Base-by-base conservation (phyloP, 129 eudicot genomes). In the Gnaphalium uliginosum region DNA sequence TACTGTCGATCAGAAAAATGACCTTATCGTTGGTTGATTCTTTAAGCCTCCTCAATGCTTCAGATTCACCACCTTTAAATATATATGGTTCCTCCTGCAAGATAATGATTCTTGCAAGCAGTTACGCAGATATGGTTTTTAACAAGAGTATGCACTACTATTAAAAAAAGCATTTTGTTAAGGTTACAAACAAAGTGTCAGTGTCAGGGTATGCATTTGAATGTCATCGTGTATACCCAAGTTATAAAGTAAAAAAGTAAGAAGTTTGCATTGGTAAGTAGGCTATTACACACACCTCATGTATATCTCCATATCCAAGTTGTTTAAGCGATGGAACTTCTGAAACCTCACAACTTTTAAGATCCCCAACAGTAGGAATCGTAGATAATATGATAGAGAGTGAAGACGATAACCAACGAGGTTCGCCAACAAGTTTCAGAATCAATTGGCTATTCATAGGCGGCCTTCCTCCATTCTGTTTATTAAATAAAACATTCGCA, bases 41-140 rank as follows among this genome's bases (percentile, higher is more conserved):
- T 75, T 67, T 83, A 78, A 92, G 80, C 87, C 93, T 86, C 72
- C 90, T 84, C 39, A 92, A 70, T 80, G 93, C 97, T 84, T 92
- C 97, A 29, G 97, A 80, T 86, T 92, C 97, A 76, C 97, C 97
- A 13, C 97, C 97, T 84, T 27, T 83, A 51, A 87, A 87, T 32
- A 84, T 84, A 78, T 86, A 72, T 22, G 82, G 81, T 26, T 89
- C 88, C 48, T 78, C 89, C 97, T 87, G 85, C 72, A 80, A 56
- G 66, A 30, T 24, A 27, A 41, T 37, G 24, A 57, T 50, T 72
- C 30, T 72, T 51, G 69, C 33, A 37, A 46, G 46, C 14, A 64
- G 27, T 57, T 11, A 7, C 0, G 46, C 46, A 64, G 7, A 64
- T 29, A 64, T 64, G 46, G 11, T 32, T 18, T 66, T 66, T 30